A percentile compares a stretch with the other conserved stretches of the same genome.
These are phyloP conservation scores for Fraxinus greggii DNA, from an alignment of 305 asterid species.

Conservation along the genomic window DNA sequence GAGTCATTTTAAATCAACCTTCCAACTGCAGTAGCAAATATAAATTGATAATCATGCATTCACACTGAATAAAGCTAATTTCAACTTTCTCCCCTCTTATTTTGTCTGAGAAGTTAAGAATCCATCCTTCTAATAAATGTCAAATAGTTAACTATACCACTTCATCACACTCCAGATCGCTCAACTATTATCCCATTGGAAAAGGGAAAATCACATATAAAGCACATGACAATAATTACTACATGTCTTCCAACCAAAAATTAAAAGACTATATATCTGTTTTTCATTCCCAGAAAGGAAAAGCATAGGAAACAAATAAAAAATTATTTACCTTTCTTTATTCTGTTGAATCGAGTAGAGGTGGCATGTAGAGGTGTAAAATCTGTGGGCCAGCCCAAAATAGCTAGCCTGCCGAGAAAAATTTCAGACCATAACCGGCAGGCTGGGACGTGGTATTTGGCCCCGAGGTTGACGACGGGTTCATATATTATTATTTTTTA, in stretches of 20 bases:
- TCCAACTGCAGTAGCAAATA: neutral
- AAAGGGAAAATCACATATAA: neutral
- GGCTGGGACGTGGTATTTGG: neutral
- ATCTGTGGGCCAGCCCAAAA: neutral
- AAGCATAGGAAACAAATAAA: neutral
- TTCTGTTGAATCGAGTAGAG: neutral
- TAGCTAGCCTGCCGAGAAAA: neutral
- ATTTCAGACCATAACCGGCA: neutral
- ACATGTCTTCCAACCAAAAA: neutral
- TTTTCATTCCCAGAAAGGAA: neutral
- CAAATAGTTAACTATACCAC: neutral
- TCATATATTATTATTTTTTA: neutral
- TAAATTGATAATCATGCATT: neutral
- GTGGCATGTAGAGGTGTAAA: neutral
- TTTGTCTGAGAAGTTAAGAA: neutral
- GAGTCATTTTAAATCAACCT: neutral
- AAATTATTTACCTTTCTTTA: neutral
- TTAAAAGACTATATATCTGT: neutral
- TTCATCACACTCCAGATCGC: neutral
- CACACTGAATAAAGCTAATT: neutral
- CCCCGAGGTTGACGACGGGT: neutral
- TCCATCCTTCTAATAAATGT: neutral
- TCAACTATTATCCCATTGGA: neutral
- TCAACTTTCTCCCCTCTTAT: neutral
- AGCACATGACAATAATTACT: neutral